Base-by-base conservation (phyloP, 345 rosid species). In the Geranium brycei region DNA sequence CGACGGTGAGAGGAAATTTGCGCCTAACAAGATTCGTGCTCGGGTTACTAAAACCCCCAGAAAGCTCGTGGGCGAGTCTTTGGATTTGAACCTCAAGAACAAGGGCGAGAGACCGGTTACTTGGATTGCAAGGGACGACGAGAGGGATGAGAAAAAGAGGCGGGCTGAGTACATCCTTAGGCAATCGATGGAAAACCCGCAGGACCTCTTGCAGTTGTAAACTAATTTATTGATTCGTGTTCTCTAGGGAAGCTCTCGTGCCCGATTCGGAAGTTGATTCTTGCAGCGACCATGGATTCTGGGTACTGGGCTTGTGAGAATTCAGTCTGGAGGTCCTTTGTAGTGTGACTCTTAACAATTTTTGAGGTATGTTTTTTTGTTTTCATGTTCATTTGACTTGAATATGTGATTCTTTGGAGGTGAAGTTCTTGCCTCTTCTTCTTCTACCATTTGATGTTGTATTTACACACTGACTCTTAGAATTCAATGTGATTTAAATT, bases 121-220 rank as follows among this genome's bases (percentile, higher is more conserved):
- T 16, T 76, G 62, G 38, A 65, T 82, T 68, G 82, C 72, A 62
- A 84, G 82, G 40, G 95, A 79, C 51, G 99, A 88, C 14, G 99
- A 93, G 76, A 87, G 91, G 77, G 99, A 90, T 70, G 99, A 93
- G 62, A 90, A 82, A 77, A 93, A 88, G 82, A 82, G 97, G 73
- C 90, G 99, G 72, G 99, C 96, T 16, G 97, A 85, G 78, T 85
- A 80, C 62, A 88, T 93, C 67, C 85, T 90, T 66, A 82, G 79
- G 67, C 96, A 93, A 57, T 84, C 96, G 17, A 82, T 83, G 71
- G 99, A 93, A 74, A 90, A 85, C 38, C 95, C 95, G 5, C 83
- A 82, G 65, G 99, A 93, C 65, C 95, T 93, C 66, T 88, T 81
- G 70, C 91, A 88, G 84, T 75, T 89, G 85, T 93, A 81, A 69